A percentile compares a stretch with the other conserved stretches of the same genome.
Evolutionary conservation across 1,284 basidiomycete genomes (phyloP).

Genomic region (Pseudozyma tsukubaensis): DNA sequence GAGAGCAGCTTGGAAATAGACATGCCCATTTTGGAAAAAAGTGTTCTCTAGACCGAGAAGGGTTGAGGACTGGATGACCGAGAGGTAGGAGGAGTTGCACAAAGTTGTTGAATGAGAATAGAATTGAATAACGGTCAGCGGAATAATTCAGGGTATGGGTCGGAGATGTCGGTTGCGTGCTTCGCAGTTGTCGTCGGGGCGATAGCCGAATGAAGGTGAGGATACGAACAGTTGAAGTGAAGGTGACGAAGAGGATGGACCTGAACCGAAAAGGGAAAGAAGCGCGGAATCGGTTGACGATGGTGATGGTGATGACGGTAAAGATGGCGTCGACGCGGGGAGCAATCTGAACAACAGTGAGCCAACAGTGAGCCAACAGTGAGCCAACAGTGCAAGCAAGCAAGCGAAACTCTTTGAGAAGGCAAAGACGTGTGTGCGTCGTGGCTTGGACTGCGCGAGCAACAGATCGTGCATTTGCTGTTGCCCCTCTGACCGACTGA

Average conservation of each 20-base stretch:
- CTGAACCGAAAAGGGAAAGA: constrained; percentile 2
- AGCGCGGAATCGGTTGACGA: constrained; percentile 14
- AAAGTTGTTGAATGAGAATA: constrained; percentile 1
- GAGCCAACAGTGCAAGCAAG: neutral
- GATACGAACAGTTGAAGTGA: constrained; percentile 27
- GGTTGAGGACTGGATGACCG: constrained; percentile 3
- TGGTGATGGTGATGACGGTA: constrained; percentile 24
- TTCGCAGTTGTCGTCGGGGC: neutral
- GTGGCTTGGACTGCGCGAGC: constrained; percentile 2
- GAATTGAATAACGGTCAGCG: constrained; percentile 20
- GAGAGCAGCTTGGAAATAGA: constrained; percentile 68
- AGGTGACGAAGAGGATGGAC: constrained; percentile 3
- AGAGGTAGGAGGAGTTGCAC: no score
- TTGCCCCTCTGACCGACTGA: neutral
- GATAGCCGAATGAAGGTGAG: neutral
- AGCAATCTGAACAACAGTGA: constrained; percentile 17
- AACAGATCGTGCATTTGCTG: constrained; percentile 10
- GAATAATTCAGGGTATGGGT: neutral
- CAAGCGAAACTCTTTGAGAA: constrained; percentile 21
- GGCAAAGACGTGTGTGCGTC: neutral
- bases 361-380: neutral
- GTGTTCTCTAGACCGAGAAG: constrained; percentile 47
- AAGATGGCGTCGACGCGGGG: constrained; percentile 31
- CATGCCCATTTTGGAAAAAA: constrained; percentile 60
- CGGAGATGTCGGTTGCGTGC: no score